Conservation (phyloP, 2,329 filamentous ascomycete genomes). For the Hortaea werneckii region DNA sequence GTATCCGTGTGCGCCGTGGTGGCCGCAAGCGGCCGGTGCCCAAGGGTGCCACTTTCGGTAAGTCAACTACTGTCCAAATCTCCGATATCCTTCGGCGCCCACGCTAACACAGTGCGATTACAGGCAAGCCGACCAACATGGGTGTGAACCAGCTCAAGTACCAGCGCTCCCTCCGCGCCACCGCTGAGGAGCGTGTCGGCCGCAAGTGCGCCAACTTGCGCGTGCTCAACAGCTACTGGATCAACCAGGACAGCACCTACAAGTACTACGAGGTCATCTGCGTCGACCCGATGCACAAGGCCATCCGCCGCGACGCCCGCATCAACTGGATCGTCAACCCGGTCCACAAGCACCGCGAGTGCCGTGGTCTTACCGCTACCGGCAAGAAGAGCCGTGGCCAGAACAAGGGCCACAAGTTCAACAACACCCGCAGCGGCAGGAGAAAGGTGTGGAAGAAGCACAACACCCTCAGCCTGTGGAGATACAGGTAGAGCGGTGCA, state of each 20-base stretch:
- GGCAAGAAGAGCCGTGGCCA: conserved; percentile 99
- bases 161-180: conserved; percentile 96
- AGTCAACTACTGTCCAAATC: conserved; percentile 22
- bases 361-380: conserved; percentile 90
- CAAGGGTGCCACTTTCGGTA: conserved; percentile 99
- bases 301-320: conserved; percentile 95
- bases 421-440: conserved; percentile 92
- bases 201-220: conserved; percentile 98
- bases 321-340: conserved; percentile 99
- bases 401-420: conserved; percentile 98
- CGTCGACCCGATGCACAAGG: conserved; percentile 99
- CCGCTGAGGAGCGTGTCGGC: conserved; percentile 99
- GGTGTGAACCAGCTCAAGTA: conserved; percentile 99
- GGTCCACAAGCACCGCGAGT: conserved; percentile 99
- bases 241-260: conserved; percentile 99
- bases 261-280: conserved; percentile 99
- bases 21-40: conserved; percentile 92
- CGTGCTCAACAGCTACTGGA: conserved; percentile 99
- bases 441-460: conserved; percentile 99
- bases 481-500: conserved; percentile 67
- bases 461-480: conserved; percentile 98
- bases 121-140: conserved; percentile 99
- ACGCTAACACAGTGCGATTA: conserved; percentile 9
- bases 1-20: conserved; percentile 94
- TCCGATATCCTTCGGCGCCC: background rate